Base-by-base conservation (phyloP, 2,329 filamentous ascomycete species). In the Claviceps monticola region DNA sequence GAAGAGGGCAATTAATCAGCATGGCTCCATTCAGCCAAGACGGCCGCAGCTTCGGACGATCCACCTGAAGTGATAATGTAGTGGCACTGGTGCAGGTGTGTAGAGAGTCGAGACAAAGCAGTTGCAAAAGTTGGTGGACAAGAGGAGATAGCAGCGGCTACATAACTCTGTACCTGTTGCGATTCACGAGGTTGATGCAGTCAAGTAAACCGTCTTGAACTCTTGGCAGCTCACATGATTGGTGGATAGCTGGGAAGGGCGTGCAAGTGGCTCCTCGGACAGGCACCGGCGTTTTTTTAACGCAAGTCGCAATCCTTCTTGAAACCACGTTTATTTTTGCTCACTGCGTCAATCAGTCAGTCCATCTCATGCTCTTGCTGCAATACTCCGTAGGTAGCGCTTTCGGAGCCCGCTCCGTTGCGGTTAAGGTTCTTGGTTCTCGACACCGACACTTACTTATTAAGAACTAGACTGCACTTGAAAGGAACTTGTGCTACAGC, bases 1-100 rank as follows among this genome's bases (percentile, higher is more conserved):
- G 59, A 61, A 59, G 58, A 45, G 49, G 59, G 60, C 49, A 63
- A 67, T 67, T 67, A 66, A 62, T 66, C 64, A 66, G 64, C 64
- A 56, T 46, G 54, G 55, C 53, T 46, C 45, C 48, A 37, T 41
- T 17, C 42, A 19, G 34, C 9, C 26, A 41, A 17, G 47, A 48
- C 42, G 39, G 37, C 29, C 38, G 44, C 36, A 36, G 23, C 23
- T 38, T 50, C 3, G 42, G 19, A 23, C 19, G 42, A 14, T 26
- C 19, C 42, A 44, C 42, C 42, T 46, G 26, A 29, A 5, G 44
- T 29, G 29, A 34, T 29, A 9, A 29, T 29, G 23, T 6, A 29
- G 26, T 29, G 26, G 26, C 5, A 46, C 21, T n/a, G 26, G 17
- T 38, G 11, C 16, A 39, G 21, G 2, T 26, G 17, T 42, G 39